Evolutionary conservation across 306 rosid genomes (phyloP), one percentile per base, ranked within the genome.

Genomic region (Potentilla sterilis): DNA sequence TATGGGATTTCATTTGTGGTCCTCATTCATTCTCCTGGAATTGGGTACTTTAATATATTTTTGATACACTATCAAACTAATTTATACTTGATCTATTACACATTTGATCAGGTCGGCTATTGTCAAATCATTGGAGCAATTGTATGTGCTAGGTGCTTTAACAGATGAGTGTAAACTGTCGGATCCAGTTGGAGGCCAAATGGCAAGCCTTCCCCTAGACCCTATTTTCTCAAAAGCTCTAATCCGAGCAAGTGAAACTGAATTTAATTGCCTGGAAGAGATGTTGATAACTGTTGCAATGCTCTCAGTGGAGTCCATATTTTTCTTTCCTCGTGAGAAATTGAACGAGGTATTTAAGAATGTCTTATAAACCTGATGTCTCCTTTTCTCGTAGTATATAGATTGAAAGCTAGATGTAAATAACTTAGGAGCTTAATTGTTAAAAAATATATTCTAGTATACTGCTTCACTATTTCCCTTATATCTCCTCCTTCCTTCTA

Each of bases 231-330:
- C 98, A 58, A 94, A 86, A 86, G 94, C 97, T 83, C 88, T 93
- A 78, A 89, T 91, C 47, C 79, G 87, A 75, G 97, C 96, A 48
- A 83, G 90, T 81, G 90, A 91, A 54, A 82, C 88, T 81, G 90
- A 91, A 81, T 89, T 81, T 81, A 89, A 91, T 62, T 93, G 98
- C 87, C 82, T 94, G 85, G 94, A 94, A 79, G 98, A 94, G 82
- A 94, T 94, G 98, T 77, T 91, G 89, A 91, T 89, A 77, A 69
- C 87, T 54, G 97, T 94, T 37, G 91, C 97, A 6, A 81, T 94
- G 93, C 93, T 94, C 58, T 94, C 98, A 9, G 96, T 85, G 75
- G 98, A 91, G 85, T 94, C 98, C 67, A 88, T 94, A 79, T 91
- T 94, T 86, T 94, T 84, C 81, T 74, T 78, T 41, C 97, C 96